These are phyloP conservation scores for Coriaria nepalensis DNA, from an alignment of 306 rosid species.

Conservation along the genomic window DNA sequence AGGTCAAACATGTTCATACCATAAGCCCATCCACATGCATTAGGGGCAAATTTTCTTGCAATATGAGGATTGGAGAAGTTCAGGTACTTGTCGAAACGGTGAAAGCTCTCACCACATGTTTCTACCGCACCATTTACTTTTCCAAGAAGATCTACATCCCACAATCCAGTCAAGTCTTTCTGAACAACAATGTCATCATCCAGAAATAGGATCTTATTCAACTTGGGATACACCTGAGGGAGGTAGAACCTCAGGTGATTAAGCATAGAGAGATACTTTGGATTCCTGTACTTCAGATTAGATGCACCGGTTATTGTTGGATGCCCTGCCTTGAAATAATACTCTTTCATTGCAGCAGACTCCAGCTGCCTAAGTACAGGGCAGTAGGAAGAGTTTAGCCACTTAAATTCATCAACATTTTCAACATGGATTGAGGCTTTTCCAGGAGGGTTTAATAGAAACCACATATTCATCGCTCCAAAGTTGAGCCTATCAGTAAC, in stretches of 20 bases:
- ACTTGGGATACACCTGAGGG: conserved; percentile 85
- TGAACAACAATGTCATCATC: conserved; percentile 97
- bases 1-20: conserved; percentile 96
- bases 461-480: conserved; percentile 99
- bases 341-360: conserved; percentile 89
- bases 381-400: conserved; percentile 91
- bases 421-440: conserved; percentile 84
- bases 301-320: conserved; percentile 61
- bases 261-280: conserved; percentile 95
- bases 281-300: conserved; percentile 92
- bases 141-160: conserved; percentile 65
- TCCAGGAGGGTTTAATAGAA: conserved; percentile 89
- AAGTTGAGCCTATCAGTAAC: conserved; percentile 88
- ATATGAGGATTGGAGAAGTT: conserved; percentile 80
- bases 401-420: conserved; percentile 85
- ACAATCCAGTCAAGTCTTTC: conserved; percentile 82
- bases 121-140: conserved; percentile 97
- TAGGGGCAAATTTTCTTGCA: conserved; percentile 80
- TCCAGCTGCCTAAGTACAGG: conserved; percentile 94
- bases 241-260: conserved; percentile 94
- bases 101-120: conserved; percentile 89
- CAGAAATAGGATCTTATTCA: conserved; percentile 82
- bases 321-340: conserved; percentile 86
- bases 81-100: conserved; percentile 87
- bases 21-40: conserved; percentile 96